These are phyloP conservation scores for Debaryomycetaceae sp. DNA, from an alignment of 1,139 yeast genomes.

Conservation along the genomic window DNA sequence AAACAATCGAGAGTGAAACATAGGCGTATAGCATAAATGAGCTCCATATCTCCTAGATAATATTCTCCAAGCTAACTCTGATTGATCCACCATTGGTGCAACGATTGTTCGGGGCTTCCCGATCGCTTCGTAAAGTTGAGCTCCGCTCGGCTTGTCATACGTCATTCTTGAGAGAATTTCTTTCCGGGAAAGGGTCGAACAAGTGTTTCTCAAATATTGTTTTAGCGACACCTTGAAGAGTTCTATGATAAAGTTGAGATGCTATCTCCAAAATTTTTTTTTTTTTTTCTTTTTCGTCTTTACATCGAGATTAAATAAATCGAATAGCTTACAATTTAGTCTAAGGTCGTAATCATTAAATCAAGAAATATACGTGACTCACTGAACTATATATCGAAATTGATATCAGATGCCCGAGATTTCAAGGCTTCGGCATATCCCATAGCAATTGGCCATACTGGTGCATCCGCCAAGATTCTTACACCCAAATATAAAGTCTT, in stretches of 20 bases:
- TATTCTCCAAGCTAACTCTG: slow-evolving; percentile 94
- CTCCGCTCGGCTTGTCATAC: slow-evolving; percentile 42
- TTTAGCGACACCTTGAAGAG: not conserved
- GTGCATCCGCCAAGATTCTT: slow-evolving; percentile 72
- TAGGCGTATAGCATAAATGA: slow-evolving; percentile 90
- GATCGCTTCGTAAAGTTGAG: slow-evolving; percentile 64
- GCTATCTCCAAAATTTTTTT: not conserved
- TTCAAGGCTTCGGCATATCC: slow-evolving; percentile 74
- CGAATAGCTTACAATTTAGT: not conserved
- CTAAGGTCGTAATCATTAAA: not conserved
- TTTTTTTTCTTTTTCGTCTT: not conserved
- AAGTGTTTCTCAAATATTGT: not conserved
- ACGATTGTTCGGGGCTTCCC: slow-evolving; percentile 82
- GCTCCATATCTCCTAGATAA: slow-evolving; percentile 89
- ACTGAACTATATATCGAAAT: slow-evolving; percentile 1
- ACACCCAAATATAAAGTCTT: slow-evolving; percentile 65
- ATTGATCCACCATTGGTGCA: slow-evolving; percentile 98
- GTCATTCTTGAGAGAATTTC: slow-evolving; percentile 1
- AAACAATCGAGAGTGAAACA: slow-evolving; percentile 91
- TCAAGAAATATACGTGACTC: not conserved
- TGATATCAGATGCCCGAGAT: slow-evolving; percentile 50
- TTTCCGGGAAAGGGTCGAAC: not conserved
- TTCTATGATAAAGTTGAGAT: not conserved
- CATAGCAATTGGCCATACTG: slow-evolving; percentile 78
- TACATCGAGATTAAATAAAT: not conserved